Conservation (phyloP, 1,139 yeast species). For the Zygosaccharomyces pseudobailii region DNA sequence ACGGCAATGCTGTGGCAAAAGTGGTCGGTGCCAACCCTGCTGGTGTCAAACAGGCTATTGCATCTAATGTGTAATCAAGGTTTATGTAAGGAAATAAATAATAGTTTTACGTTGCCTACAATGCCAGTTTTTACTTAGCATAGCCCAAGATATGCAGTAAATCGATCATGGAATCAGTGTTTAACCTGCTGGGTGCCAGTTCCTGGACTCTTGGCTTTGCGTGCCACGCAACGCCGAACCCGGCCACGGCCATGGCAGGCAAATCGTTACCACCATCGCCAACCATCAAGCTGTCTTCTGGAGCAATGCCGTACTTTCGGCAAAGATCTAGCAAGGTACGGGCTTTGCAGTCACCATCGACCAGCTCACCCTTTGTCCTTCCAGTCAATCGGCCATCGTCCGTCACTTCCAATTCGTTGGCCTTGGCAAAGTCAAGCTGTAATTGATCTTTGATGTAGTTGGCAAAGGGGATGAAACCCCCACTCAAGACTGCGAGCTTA, state of each 20-base stretch:
- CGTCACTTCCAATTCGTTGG: constrained; percentile 64
- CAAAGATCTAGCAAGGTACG: constrained; percentile 67
- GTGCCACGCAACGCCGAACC: constrained; percentile 95
- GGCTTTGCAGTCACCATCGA: constrained; percentile 83
- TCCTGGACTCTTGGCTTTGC: constrained; percentile 90
- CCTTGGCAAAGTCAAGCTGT: constrained; percentile 81
- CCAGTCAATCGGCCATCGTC: constrained; percentile 50
- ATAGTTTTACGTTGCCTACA: not conserved
- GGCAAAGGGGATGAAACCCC: constrained; percentile 92
- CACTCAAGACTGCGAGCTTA: constrained; percentile 82
- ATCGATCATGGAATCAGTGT: constrained; percentile 64
- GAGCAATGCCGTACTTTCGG: constrained; percentile 51
- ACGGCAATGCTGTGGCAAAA: constrained; percentile 64
- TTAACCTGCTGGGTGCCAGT: constrained; percentile 77
- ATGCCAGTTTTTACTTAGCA: constrained; percentile 39
- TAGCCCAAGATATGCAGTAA: constrained; percentile 79
- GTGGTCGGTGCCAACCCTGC: constrained; percentile 87
- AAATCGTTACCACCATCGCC: constrained; percentile 98
- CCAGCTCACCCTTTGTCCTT: constrained; percentile 64
- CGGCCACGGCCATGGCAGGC: constrained; percentile 87
- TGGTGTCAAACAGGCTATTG: constrained; percentile 68
- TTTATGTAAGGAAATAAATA: constrained; percentile 3
- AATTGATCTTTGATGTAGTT: constrained; percentile 61
- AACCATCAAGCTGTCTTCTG: constrained; percentile 67
- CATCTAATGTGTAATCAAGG: constrained; percentile 45